phyloP scores from a whole-genome alignment of 2,329 filamentous ascomycete species.

The Colletotrichum lini region DNA sequence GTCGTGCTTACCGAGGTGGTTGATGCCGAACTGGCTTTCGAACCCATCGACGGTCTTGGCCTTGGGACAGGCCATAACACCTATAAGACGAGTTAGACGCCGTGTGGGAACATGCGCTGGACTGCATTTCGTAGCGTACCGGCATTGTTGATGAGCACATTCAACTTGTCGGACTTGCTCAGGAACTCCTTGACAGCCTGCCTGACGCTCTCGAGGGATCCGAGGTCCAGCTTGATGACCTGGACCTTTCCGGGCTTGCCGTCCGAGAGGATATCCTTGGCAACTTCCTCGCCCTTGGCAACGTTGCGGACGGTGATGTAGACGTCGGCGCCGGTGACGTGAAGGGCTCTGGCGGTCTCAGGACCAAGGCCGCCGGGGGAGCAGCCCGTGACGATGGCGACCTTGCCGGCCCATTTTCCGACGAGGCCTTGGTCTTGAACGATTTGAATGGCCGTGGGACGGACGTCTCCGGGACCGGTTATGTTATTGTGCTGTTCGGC shows the following conservation, averaged over 20 bases:
- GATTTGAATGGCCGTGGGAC: slow-evolving; percentile 43
- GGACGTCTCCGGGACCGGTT: slow-evolving; percentile 42
- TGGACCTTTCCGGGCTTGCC: slow-evolving; percentile 47
- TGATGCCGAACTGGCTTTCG: slow-evolving; percentile 64
- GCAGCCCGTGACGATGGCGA: slow-evolving; percentile 53
- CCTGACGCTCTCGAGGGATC: slow-evolving; percentile 50
- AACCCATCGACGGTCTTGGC: slow-evolving; percentile 45
- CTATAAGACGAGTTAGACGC: background rate
- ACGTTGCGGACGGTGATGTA: slow-evolving; percentile 38
- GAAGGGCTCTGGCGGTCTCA: slow-evolving; percentile 53
- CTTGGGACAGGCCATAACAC: slow-evolving; percentile 38
- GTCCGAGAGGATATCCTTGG: slow-evolving; percentile 36
- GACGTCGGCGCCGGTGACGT: slow-evolving; percentile 38
- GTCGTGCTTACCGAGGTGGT: slow-evolving; percentile 58
- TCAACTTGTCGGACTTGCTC: slow-evolving; percentile 37
- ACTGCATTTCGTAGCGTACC: slow-evolving; percentile 22
- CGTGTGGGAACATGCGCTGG: no score
- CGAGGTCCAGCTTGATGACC: slow-evolving; percentile 52
- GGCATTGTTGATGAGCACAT: slow-evolving; percentile 47
- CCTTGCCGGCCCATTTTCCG: slow-evolving; percentile 37
- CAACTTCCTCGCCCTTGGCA: slow-evolving; percentile 33
- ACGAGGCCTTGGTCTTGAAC: slow-evolving; percentile 41
- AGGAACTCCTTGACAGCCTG: slow-evolving; percentile 45
- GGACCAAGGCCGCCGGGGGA: slow-evolving; percentile 58
- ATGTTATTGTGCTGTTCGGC: slow-evolving; percentile 26